Conservation (phyloP, 106 monocot genomes). For the Dendrobium chrysotoxum region DNA sequence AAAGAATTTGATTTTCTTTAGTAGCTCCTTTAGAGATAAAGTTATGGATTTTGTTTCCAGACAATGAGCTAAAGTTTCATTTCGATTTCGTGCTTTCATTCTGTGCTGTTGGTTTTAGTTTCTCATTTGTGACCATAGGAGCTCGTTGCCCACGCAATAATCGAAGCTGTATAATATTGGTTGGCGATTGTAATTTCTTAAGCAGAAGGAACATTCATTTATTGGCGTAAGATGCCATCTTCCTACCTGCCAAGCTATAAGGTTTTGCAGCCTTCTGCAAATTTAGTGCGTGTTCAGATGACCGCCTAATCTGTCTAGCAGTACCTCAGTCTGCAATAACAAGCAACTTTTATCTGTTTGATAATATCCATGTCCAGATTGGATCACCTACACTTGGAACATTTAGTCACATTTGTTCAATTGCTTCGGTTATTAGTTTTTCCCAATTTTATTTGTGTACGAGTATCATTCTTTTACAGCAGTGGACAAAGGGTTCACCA, state of each 20-base stretch:
- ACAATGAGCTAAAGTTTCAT: not conserved
- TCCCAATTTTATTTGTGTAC: not conserved
- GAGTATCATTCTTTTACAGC: not conserved
- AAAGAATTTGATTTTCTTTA: not conserved
- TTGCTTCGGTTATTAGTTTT: not conserved
- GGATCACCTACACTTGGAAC: not conserved
- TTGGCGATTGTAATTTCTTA: not conserved
- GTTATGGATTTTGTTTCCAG: not conserved
- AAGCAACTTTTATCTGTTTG: not conserved
- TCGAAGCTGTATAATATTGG: not conserved
- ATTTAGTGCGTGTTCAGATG: not conserved
- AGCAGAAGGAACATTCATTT: not conserved
- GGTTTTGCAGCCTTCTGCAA: not conserved
- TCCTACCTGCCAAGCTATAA: not conserved
- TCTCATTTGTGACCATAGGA: constrained; percentile 1
- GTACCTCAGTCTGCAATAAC: not conserved
- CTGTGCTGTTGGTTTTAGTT: not conserved
- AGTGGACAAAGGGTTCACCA: not conserved
- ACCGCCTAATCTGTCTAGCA: not conserved
- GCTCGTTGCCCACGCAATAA: not conserved
- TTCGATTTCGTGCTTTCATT: not conserved
- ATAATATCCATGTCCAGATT: not conserved
- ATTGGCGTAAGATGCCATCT: not conserved
- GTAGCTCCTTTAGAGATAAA: not conserved
- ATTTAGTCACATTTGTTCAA: not conserved